Percentiles rank a stretch among this genome's conserved stretches.
Conservation (phyloP, 164 flowering plant species). For the Buxus sempervirens region DNA sequence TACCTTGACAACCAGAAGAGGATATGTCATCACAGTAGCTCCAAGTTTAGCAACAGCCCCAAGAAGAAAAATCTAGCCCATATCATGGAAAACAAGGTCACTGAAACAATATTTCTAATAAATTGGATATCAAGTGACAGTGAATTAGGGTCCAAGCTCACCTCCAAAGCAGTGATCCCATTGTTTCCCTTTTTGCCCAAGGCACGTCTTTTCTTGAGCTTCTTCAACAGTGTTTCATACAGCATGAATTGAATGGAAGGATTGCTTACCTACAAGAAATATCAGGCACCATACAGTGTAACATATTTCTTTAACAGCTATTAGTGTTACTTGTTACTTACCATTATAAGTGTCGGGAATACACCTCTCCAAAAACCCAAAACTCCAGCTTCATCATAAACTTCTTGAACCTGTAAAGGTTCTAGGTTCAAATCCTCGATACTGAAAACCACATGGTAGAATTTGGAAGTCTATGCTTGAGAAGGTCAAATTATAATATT, state of each 20-base stretch:
- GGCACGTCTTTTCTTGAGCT: constrained; percentile 62
- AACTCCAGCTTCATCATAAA: constrained; percentile 82
- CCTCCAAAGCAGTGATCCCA: constrained; percentile 83
- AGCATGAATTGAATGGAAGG: constrained; percentile 96
- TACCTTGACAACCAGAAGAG: constrained; percentile 96
- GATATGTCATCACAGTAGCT: constrained; percentile 93
- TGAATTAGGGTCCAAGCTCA: constrained; percentile 16
- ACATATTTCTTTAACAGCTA: constrained; percentile 1
- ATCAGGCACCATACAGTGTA: constrained; percentile 21
- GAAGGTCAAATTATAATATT: no score
- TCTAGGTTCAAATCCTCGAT: background rate
- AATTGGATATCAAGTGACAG: background rate
- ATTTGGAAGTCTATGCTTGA: background rate
- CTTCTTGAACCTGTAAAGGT: constrained; percentile 69
- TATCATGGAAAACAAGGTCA: background rate
- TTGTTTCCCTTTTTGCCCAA: constrained; percentile 35
- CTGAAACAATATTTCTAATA: background rate
- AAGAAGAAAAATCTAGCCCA: constrained; percentile 71
- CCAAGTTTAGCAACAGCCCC: constrained; percentile 98
- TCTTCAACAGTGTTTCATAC: constrained; percentile 89
- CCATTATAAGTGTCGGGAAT: constrained; percentile 90
- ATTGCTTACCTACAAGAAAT: constrained; percentile 74
- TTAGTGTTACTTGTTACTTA: constrained; percentile 31
- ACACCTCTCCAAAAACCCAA: constrained; percentile 96
- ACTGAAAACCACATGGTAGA: background rate